phyloP scores from a whole-genome alignment of 495 filamentous ascomycete genomes.

The Daldinia decipiens region DNA sequence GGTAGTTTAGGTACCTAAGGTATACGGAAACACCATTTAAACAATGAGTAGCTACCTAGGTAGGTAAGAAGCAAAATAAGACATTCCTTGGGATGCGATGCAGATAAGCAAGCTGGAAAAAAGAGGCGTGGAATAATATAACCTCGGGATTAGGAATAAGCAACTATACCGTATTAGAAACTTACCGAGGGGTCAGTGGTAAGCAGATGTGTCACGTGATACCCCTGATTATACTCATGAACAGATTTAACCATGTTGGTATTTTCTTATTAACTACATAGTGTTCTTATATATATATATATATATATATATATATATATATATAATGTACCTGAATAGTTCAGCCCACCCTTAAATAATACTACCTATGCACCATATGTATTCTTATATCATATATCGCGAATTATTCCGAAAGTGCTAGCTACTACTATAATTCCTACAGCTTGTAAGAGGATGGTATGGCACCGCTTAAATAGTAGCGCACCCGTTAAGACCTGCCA shows the following conservation, averaged over 20 bases:
- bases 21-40: neutral
- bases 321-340: too few relatives aligned
- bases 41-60: too few relatives aligned
- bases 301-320: neutral
- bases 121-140: neutral
- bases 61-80: neutral
- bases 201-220: neutral
- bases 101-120: neutral
- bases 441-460: neutral
- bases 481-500: neutral
- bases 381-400: neutral
- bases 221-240: neutral
- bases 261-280: neutral
- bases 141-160: conserved; percentile 4
- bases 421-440: neutral
- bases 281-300: neutral
- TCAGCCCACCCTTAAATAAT: too few relatives aligned
- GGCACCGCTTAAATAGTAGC: neutral
- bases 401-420: neutral
- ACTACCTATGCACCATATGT: neutral
- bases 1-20: too few relatives aligned
- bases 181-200: neutral
- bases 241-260: neutral
- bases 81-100: neutral
- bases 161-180: conserved; percentile 5